Evolutionary conservation across 768 basidiomycete genomes (phyloP).

Genomic region (Gymnopilus junonius): DNA sequence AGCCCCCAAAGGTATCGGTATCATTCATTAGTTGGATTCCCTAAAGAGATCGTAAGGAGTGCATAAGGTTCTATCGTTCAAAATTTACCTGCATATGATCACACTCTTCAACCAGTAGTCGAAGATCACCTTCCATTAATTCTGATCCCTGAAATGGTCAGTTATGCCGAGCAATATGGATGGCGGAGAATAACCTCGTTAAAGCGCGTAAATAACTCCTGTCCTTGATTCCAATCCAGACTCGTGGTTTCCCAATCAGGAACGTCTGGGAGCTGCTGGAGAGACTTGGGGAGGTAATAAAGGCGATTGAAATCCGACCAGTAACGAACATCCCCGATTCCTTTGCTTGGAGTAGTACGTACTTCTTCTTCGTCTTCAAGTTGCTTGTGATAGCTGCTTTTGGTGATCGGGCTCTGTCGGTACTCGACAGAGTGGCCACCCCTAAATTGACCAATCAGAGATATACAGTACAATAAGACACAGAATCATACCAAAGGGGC

Average conservation of each 20-base stretch:
- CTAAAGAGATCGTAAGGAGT: slow-evolving; percentile 34
- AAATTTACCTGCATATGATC: slow-evolving; percentile 67
- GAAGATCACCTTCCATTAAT: slow-evolving; percentile 71
- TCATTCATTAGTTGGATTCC: slow-evolving; percentile 75
- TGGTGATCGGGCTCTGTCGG: slow-evolving; percentile 54
- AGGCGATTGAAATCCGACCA: slow-evolving; percentile 76
- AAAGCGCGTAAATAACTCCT: slow-evolving; percentile 54
- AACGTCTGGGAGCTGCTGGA: slow-evolving; percentile 66
- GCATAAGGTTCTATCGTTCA: neutral
- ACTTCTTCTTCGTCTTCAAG: slow-evolving; percentile 36
- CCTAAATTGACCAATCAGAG: slow-evolving; percentile 39
- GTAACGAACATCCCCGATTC: slow-evolving; percentile 44
- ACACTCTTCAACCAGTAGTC: slow-evolving; percentile 75
- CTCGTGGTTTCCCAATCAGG: slow-evolving; percentile 56
- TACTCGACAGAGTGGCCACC: slow-evolving; percentile 51
- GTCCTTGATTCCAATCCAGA: slow-evolving; percentile 60
- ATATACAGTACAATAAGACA: neutral
- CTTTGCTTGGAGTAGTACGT: slow-evolving; percentile 5
- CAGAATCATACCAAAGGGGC: slow-evolving; percentile 17
- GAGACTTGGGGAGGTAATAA: slow-evolving; percentile 64
- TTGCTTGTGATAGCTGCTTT: slow-evolving; percentile 58
- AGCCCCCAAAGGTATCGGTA: slow-evolving; percentile 65
- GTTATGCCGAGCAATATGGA: neutral
- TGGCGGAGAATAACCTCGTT: slow-evolving; percentile 50
- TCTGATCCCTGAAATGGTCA: slow-evolving; percentile 50